A percentile compares a stretch with the other conserved stretches of the same genome.
These are phyloP conservation scores for Porcisia hertigi DNA, from an alignment of 208 protist species.

Conservation along the genomic window DNA sequence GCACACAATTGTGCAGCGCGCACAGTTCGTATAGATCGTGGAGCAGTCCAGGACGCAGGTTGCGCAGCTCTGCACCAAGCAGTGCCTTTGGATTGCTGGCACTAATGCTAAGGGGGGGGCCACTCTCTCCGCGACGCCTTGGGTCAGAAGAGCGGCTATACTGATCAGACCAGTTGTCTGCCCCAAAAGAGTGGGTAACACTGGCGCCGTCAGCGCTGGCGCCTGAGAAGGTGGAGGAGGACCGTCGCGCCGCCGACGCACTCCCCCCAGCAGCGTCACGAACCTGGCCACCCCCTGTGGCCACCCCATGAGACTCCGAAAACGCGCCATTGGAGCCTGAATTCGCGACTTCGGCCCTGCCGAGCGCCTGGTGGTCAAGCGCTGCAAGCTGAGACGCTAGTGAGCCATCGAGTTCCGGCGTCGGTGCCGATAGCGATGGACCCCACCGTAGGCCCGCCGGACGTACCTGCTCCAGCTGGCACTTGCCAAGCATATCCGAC, in stretches of 20 bases:
- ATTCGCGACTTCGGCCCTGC: neutral
- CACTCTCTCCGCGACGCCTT: neutral
- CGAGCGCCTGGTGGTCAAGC: neutral
- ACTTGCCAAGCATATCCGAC: slow-evolving; percentile 46
- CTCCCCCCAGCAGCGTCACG: neutral
- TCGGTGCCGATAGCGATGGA: slow-evolving; percentile 19
- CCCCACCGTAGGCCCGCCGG: neutral
- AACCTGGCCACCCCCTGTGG: neutral
- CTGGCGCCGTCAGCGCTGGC: neutral
- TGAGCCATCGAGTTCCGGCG: neutral
- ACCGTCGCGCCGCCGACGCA: neutral
- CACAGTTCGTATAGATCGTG: slow-evolving; percentile 66
- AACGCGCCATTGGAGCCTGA: neutral
- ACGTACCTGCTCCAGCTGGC: slow-evolving; percentile 13
- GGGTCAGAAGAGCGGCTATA: neutral
- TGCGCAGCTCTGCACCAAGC: slow-evolving; percentile 21
- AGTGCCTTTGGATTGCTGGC: neutral
- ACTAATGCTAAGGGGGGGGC: neutral
- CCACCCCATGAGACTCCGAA: neutral
- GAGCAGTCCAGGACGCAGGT: slow-evolving; percentile 54
- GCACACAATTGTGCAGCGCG: slow-evolving; percentile 64
- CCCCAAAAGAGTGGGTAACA: neutral
- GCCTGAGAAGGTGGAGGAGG: neutral
- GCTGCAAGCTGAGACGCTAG: neutral
- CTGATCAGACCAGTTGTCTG: neutral